Evolutionary conservation across 306 rosid genomes (phyloP).

Genomic region (Fragaria nilgerrensis): DNA sequence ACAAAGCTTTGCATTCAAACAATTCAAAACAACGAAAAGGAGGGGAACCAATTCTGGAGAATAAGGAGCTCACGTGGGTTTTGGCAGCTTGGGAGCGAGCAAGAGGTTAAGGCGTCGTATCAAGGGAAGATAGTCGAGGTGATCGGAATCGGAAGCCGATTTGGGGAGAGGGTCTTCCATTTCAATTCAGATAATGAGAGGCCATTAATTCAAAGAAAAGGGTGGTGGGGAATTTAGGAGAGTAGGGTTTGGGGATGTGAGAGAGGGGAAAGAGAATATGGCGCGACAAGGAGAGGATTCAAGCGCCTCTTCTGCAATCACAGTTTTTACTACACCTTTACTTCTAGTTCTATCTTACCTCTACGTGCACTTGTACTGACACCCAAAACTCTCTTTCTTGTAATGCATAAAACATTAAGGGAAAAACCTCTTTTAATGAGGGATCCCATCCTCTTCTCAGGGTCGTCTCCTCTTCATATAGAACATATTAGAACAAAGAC

Average conservation of each 20-base stretch:
- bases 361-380: too few species aligned
- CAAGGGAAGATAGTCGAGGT: constrained; percentile 46
- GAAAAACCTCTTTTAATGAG: too few species aligned
- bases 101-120: constrained; percentile 30
- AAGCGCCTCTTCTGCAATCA: too few species aligned
- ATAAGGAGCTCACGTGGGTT: constrained; percentile 11
- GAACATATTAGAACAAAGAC: too few species aligned
- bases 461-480: too few species aligned
- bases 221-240: not conserved
- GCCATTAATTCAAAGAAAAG: not conserved
- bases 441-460: too few species aligned
- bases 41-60: not conserved
- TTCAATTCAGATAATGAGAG: not conserved
- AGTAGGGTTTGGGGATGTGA: not conserved
- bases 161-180: not conserved
- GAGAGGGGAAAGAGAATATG: not conserved
- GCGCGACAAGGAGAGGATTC: not conserved
- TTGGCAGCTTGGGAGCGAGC: not conserved
- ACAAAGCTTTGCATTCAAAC: not conserved
- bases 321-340: too few species aligned
- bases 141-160: constrained; percentile 27
- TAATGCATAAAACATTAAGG: too few species aligned
- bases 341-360: not conserved
- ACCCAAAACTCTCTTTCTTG: too few species aligned
- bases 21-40: not conserved